Percentiles rank a stretch among this genome's conserved stretches.
Conservation (phyloP, 2,329 filamentous ascomycete genomes). For the Didymella exigua region DNA sequence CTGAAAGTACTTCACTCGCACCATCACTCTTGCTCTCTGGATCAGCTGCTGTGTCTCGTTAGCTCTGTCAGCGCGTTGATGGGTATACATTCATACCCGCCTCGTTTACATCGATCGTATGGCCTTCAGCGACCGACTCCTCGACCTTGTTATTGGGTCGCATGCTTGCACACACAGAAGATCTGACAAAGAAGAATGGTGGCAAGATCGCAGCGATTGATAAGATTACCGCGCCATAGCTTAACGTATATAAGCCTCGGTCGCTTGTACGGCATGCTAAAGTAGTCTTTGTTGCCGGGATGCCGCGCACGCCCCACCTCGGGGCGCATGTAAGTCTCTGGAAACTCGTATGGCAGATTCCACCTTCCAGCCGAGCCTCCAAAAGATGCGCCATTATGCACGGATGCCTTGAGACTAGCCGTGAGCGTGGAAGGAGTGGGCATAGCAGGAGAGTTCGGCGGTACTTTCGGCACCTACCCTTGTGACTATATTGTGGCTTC, state of each 20-base stretch:
- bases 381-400: no score
- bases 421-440: no score
- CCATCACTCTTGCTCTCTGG: background rate
- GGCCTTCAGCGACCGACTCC: background rate
- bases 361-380: no score
- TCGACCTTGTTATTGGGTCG: background rate
- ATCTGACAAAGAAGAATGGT: background rate
- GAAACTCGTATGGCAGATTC: background rate
- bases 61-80: background rate
- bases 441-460: no score
- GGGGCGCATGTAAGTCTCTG: background rate
- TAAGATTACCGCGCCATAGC: background rate
- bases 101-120: background rate
- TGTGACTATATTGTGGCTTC: no score
- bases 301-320: background rate
- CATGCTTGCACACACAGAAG: background rate
- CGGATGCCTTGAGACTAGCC: no score
- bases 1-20: background rate
- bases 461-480: no score
- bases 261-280: slow-evolving; percentile 1
- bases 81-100: background rate
- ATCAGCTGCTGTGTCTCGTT: background rate
- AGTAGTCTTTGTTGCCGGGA: background rate
- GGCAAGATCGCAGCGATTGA: background rate
- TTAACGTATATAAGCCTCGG: background rate